phyloP scores from a whole-genome alignment of 257 asterid species.

The Perilla frutescens region DNA sequence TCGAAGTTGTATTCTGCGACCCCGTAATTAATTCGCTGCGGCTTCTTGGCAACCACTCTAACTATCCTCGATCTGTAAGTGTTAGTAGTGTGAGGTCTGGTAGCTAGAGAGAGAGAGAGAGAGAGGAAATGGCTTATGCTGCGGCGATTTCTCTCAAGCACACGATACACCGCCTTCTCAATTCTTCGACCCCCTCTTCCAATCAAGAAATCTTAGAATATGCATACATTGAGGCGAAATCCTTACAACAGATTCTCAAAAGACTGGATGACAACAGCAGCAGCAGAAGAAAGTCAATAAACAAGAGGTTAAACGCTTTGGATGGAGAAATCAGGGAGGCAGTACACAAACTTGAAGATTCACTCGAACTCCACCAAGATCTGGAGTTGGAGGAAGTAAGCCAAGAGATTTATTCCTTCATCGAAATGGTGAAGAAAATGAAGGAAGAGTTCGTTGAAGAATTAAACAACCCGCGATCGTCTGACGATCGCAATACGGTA shows the following conservation, averaged over 20 bases:
- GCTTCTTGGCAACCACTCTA: too few relatives aligned
- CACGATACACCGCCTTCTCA: constrained; percentile 15
- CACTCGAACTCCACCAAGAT: neutral
- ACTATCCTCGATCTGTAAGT: too few relatives aligned
- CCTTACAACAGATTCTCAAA: constrained; percentile 1
- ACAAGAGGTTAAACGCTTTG: constrained; percentile 6
- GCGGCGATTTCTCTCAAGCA: constrained; percentile 16
- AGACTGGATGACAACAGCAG: neutral
- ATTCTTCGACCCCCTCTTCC: too few relatives aligned
- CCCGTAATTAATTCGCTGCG: too few relatives aligned
- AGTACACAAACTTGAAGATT: neutral
- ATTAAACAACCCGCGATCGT: neutral
- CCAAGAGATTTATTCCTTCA: neutral
- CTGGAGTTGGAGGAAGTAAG: neutral
- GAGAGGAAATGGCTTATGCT: neutral
- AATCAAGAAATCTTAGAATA: neutral
- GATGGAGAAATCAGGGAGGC: constrained; percentile 18
- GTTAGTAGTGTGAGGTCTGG: too few relatives aligned
- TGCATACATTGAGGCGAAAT: neutral
- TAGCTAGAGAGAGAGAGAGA: too few relatives aligned
- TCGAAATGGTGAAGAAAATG: constrained; percentile 2
- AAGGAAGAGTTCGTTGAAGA: neutral
- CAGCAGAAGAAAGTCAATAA: too few relatives aligned
- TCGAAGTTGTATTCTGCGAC: too few relatives aligned
- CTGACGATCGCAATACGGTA: too few relatives aligned